Conservation (phyloP, 1,284 basidiomycete genomes). For the Termitomyces sp. region DNA sequence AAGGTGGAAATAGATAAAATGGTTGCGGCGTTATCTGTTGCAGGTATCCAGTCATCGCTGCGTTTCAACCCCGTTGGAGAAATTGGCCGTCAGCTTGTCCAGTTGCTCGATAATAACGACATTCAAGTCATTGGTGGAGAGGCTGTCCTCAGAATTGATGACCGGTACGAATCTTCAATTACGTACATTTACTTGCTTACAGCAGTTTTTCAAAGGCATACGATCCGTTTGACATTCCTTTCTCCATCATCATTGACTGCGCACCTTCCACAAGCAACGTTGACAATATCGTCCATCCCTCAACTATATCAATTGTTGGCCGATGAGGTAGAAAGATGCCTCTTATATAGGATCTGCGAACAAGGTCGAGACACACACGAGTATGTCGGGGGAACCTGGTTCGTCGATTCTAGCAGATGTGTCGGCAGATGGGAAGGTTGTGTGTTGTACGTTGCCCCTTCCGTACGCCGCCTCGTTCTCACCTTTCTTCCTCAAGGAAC, state of each 20-base stretch:
- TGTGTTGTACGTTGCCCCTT: conserved; percentile 50
- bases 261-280: conserved; percentile 70
- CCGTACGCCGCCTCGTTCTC: background rate
- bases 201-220: conserved; percentile 41
- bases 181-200: background rate
- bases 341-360: conserved; percentile 63
- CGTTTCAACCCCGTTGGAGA: conserved; percentile 64
- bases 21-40: conserved; percentile 40
- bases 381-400: conserved; percentile 62
- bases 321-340: conserved; percentile 66
- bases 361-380: conserved; percentile 55
- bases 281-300: conserved; percentile 64
- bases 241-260: conserved; percentile 69
- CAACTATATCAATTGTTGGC: conserved; percentile 69
- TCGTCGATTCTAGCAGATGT: conserved; percentile 64
- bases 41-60: conserved; percentile 53
- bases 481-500: conserved; percentile 38
- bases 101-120: conserved; percentile 33
- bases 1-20: conserved; percentile 51
- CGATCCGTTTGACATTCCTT: conserved; percentile 64
- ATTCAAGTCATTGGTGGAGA: conserved; percentile 55
- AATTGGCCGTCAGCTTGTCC: conserved; percentile 52
- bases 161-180: conserved; percentile 38
- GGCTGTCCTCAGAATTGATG: conserved; percentile 61
- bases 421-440: conserved; percentile 79